Base-by-base conservation (phyloP, 2,329 filamentous ascomycete species). In the Penicillium sp. region DNA sequence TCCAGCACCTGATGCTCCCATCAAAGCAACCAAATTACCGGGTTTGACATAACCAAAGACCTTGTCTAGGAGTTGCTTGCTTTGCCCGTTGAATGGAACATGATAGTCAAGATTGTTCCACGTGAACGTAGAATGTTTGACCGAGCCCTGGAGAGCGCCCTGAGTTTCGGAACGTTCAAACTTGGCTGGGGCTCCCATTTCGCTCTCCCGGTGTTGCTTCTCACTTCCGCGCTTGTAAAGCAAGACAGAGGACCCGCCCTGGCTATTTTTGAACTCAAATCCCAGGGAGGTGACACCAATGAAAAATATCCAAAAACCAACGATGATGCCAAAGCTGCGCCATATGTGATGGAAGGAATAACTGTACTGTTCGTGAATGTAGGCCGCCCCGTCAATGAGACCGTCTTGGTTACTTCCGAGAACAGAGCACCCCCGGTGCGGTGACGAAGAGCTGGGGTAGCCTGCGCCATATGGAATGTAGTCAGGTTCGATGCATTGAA, bases 21-120 rank as follows among this genome's bases (percentile, higher is more conserved):
- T 92, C 1, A 93, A 77, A 1, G 89, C 89, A 0, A 88, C 91
- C 14, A 92, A 78, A 66, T 87, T 84, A 13, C 90, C 90, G 0
- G 89, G 89, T 58, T 87, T 85, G 44, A 91, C 88, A 58, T 85
- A 92, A 2, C 86, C 91, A 62, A 83, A 81, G 1, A 88, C 81
- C 42, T 87, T 79, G 57, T 85, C 76, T 11, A 88, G 72, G 8
- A 87, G 67, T 3, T 76, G 73, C 46, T 78, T 70, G 59, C 79
- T 69, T 42, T 77, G 70, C 1, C 73, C 70, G 3, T 79, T 73
- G 45, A 74, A 77, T 3, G 53, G 75, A 57, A 81, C 87, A 58
- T 68, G 81, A 68, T 96, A 96, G 66, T 87, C 90, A 48, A 96
- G 84, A 52, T 89, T 81, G 68, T 92, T 89, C 89, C 91, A 96